Base-by-base conservation (phyloP, 805 yeast species). In the Yamadazyma phyllophila region DNA sequence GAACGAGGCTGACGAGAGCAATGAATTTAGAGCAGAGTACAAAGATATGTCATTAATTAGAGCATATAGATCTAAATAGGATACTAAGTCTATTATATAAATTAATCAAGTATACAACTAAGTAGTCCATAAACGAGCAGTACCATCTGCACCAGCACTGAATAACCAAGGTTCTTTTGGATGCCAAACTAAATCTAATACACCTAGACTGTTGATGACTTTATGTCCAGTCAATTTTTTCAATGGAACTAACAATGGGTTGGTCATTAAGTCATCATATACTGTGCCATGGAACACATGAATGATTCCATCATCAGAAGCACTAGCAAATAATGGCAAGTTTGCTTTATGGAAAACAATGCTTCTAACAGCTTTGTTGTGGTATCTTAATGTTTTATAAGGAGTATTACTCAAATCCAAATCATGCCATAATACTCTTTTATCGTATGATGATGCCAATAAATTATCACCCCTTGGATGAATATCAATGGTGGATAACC, bases 111-210 rank as follows among this genome's bases (percentile, higher is more conserved):
- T 36, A 24, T 14, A 36, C 15, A 26, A 26, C 54, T 62, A 71
- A n/a, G 96, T 88, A 24, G 99, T 94, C 99, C 99, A 94, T 59
- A 94, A 71, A 60, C 96, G 82, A 5, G 97, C 98, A 35, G 89
- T 82, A 49, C 96, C 89, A 67, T 94, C 99, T 16, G 98, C 98
- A 58, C 98, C 99, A 9, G 96, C 88, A 62, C 94, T 84, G 65
- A 94, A 90, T 61, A 94, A 75, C 99, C 99, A 94, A 0, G 99
- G 97, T 69, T 94, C 98, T 58, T 84, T 82, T 53, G 98, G 98
- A 75, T 94, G 99, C 99, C 99, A 94, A 41, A 80, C 80, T 40
- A 86, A 79, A 60, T 83, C 85, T 60, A 94, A 74, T 12, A 94
- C 96, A 61, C 99, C 99, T 46, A 94, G 71, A 60, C 86, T 84